phyloP scores from a whole-genome alignment of 176 grass and related monocot species.

The Raddia guianensis region DNA sequence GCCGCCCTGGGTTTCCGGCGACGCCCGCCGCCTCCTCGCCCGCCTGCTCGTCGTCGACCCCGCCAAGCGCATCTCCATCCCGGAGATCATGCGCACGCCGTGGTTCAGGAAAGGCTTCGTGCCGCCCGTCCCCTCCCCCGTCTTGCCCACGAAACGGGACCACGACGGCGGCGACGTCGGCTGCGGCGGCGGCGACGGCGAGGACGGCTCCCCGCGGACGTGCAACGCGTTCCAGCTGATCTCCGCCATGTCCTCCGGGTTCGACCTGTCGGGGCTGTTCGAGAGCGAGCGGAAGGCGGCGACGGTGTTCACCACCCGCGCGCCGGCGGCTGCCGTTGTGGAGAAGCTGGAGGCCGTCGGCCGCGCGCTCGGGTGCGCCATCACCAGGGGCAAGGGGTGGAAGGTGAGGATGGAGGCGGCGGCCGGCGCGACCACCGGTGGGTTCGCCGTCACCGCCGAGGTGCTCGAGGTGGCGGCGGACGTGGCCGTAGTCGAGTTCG shows the following conservation, averaged over 20 bases:
- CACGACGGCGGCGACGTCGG: neutral
- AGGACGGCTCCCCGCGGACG: constrained; percentile 46
- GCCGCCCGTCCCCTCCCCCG: constrained; percentile 28
- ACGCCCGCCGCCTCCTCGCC: constrained; percentile 71
- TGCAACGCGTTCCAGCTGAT: constrained; percentile 99
- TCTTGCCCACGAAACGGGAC: constrained; percentile 30
- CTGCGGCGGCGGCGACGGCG: neutral
- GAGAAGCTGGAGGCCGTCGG: constrained; percentile 54
- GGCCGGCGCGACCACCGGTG: constrained; percentile 40
- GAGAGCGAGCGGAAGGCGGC: constrained; percentile 59
- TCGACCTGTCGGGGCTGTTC: constrained; percentile 86
- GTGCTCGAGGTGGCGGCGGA: constrained; percentile 70
- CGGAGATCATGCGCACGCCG: constrained; percentile 61
- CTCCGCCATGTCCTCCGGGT: constrained; percentile 93
- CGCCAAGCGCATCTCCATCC: constrained; percentile 69
- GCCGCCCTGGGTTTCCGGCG: constrained; percentile 78
- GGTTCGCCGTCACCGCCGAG: constrained; percentile 63
- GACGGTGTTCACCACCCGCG: constrained; percentile 77
- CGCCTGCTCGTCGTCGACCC: constrained; percentile 82
- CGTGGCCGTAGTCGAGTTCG: constrained; percentile 74
- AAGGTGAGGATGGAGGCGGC: constrained; percentile 64
- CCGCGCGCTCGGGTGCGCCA: constrained; percentile 50
- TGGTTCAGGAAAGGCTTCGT: constrained; percentile 80
- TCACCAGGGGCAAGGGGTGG: constrained; percentile 53
- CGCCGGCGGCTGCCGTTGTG: constrained; percentile 53